Evolutionary conservation across 225 moss, liverwort and hornwort species (phyloP).

Genomic region (Climacium dendroides): DNA sequence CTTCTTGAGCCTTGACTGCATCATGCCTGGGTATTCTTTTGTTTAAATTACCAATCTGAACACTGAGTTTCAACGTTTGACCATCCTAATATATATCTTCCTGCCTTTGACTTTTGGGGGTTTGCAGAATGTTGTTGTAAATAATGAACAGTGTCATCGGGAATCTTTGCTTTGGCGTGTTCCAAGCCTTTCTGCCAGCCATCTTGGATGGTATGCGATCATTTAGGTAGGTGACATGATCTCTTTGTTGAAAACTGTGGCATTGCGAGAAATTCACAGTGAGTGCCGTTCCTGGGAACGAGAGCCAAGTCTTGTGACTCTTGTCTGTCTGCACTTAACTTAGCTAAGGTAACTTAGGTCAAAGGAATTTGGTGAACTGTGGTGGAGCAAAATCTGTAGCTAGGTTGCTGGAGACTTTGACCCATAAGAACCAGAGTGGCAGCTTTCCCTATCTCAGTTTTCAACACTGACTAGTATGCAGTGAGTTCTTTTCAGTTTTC

Average conservation of each 20-base stretch:
- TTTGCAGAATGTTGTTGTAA: too few species aligned
- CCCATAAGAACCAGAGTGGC: background rate
- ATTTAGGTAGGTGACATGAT: background rate
- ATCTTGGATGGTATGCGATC: background rate
- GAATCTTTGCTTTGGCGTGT: background rate
- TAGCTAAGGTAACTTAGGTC: background rate
- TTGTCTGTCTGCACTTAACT: background rate
- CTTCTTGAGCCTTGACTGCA: background rate
- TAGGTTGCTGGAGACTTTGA: background rate
- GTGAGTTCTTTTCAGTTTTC: background rate
- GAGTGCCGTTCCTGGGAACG: background rate
- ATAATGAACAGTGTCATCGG: background rate
- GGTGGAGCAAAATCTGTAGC: background rate
- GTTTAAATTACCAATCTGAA: background rate
- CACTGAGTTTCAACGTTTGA: background rate
- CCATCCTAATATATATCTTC: too few species aligned
- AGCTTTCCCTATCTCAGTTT: background rate
- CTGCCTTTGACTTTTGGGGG: background rate
- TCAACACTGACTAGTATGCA: background rate
- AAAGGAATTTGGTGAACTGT: background rate
- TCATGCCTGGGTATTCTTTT: rapidly evolving
- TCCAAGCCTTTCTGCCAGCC: background rate
- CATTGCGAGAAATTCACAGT: background rate
- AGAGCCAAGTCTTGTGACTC: background rate
- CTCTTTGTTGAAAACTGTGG: background rate